These are phyloP conservation scores for Paracoccidioides brasiliensis DNA, from an alignment of 2,329 filamentous ascomycete species.

Conservation along the genomic window DNA sequence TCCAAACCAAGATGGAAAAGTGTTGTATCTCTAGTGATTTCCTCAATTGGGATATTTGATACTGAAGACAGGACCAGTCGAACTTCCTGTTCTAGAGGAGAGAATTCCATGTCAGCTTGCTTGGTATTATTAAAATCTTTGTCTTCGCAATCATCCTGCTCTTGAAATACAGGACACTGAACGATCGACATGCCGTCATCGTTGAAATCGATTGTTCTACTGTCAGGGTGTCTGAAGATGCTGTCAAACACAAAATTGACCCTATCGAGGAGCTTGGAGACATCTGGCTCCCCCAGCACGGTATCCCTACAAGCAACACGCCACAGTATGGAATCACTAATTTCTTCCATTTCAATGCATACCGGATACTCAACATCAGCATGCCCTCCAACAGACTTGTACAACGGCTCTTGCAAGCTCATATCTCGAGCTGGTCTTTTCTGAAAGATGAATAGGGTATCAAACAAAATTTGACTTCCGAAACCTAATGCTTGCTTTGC, in stretches of 20 bases:
- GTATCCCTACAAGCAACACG: conserved; percentile 55
- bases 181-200: conserved; percentile 48
- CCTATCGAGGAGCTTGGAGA: conserved; percentile 40
- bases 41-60: conserved; percentile 44
- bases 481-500: conserved; percentile 43
- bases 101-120: conserved; percentile 15
- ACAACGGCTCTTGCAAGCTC: conserved; percentile 29
- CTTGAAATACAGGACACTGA: conserved; percentile 3
- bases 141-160: neutral
- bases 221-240: conserved; percentile 39
- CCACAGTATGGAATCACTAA: conserved; percentile 48
- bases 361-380: conserved; percentile 69
- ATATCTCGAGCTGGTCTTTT: conserved; percentile 32
- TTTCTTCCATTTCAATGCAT: conserved; percentile 65
- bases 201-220: conserved; percentile 43
- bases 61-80: conserved; percentile 39
- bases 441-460: conserved; percentile 56
- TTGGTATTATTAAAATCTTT: neutral
- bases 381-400: conserved; percentile 49
- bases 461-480: conserved; percentile 40
- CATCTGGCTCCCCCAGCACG: conserved; percentile 37
- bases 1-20: conserved; percentile 81
- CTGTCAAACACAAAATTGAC: conserved; percentile 48
- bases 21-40: conserved; percentile 49
- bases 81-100: conserved; percentile 27